phyloP scores from a whole-genome alignment of 441 rosid species.

The Gossypium davidsonii region DNA sequence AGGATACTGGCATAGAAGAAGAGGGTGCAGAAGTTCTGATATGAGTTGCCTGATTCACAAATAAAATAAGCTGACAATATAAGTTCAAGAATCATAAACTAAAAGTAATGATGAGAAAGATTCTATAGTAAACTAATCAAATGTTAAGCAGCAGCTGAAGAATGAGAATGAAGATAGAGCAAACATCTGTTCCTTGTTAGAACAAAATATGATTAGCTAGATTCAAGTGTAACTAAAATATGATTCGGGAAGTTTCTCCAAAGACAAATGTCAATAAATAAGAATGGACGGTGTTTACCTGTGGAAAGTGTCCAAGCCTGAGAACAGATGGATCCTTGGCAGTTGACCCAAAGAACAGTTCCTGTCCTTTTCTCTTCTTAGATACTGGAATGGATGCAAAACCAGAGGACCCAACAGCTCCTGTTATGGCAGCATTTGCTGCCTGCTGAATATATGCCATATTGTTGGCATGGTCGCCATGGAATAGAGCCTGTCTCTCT shows the following conservation, averaged over 20 bases:
- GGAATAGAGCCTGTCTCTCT: slow-evolving; percentile 71
- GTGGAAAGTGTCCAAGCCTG: slow-evolving; percentile 63
- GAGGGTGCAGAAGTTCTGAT: slow-evolving; percentile 47
- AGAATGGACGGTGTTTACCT: slow-evolving; percentile 37
- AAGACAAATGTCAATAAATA: neutral
- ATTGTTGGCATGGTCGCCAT: slow-evolving; percentile 65
- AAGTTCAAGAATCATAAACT: slow-evolving; percentile 5
- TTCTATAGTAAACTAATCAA: neutral
- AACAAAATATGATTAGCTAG: neutral
- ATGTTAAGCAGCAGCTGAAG: slow-evolving; percentile 1
- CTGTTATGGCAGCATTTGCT: slow-evolving; percentile 99
- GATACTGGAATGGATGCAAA: slow-evolving; percentile 67
- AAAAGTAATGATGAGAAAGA: slow-evolving; percentile 5
- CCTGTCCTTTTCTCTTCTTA: slow-evolving; percentile 85
- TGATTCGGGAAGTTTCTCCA: slow-evolving; percentile 3
- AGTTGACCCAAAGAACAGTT: slow-evolving; percentile 55
- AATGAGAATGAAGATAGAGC: neutral
- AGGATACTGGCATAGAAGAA: slow-evolving; percentile 44
- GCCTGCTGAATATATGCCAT: slow-evolving; percentile 91
- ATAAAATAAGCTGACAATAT: slow-evolving; percentile 13
- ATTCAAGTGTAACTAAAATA: neutral
- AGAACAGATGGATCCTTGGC: slow-evolving; percentile 56
- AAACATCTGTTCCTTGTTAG: neutral
- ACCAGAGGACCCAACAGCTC: slow-evolving; percentile 96
- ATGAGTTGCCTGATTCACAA: slow-evolving; percentile 47